Conservation (phyloP, 2,329 filamentous ascomycete genomes). For the Chalaropsis thielavioides region DNA sequence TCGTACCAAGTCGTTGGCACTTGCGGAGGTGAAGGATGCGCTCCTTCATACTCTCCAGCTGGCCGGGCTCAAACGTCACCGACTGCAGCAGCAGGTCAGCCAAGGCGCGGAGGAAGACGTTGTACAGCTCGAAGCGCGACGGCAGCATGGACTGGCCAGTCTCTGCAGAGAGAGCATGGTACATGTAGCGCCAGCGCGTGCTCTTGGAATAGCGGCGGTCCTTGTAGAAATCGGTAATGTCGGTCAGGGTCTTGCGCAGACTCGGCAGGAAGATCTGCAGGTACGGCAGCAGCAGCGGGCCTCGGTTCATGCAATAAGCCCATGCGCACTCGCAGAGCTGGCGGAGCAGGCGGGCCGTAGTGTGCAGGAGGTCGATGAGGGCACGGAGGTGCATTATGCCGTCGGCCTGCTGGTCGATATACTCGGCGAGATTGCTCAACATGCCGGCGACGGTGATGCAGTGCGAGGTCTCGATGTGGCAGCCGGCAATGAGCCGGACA, state of each 20-base stretch:
- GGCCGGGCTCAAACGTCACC: background rate
- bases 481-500: background rate
- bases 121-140: background rate
- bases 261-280: conserved; percentile 43
- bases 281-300: conserved; percentile 23
- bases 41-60: background rate
- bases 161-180: conserved; percentile 39
- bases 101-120: background rate
- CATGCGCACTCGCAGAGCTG: background rate
- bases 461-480: background rate
- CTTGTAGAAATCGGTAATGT: conserved; percentile 39
- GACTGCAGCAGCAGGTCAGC: background rate
- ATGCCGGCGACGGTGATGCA: background rate
- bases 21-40: background rate
- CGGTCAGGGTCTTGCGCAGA: conserved; percentile 36
- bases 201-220: conserved; percentile 34
- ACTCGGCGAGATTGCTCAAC: background rate
- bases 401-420: background rate
- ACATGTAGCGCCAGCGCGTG: conserved; percentile 45
- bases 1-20: background rate
- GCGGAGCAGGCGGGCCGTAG: background rate
- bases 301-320: background rate
- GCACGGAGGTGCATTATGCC: background rate
- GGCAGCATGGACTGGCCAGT: conserved; percentile 20
- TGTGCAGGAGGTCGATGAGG: background rate